phyloP scores from a whole-genome alignment of 2,329 filamentous ascomycete genomes.

The Alternaria ventricosa region DNA sequence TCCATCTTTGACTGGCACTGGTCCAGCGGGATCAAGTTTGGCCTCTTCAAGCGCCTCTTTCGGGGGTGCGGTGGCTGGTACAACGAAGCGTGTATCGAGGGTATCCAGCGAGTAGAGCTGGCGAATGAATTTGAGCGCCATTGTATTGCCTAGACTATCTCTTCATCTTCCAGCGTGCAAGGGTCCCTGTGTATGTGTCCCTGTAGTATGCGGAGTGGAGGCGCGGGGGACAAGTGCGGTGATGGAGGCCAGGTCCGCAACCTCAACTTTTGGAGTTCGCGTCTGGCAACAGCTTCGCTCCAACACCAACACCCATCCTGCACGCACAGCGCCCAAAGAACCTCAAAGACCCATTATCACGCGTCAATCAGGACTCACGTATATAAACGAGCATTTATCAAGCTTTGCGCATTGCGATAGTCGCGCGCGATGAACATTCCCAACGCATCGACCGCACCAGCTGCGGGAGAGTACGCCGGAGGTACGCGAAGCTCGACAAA shows the following conservation, averaged over 20 bases:
- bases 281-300: slow-evolving; percentile 36
- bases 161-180: slow-evolving; percentile 24
- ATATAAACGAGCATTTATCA: background rate
- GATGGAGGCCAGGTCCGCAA: slow-evolving; percentile 21
- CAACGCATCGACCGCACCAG: slow-evolving; percentile 48
- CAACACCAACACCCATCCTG: slow-evolving; percentile 33
- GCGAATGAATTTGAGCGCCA: slow-evolving; percentile 56
- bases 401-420: slow-evolving; percentile 18
- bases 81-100: slow-evolving; percentile 75
- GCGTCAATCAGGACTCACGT: slow-evolving; percentile 30
- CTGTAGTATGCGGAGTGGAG: slow-evolving; percentile 13
- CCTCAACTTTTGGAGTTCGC: slow-evolving; percentile 35
- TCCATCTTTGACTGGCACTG: slow-evolving; percentile 34
- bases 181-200: background rate
- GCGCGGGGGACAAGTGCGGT: slow-evolving; percentile 25
- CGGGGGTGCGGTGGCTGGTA: slow-evolving; percentile 70
- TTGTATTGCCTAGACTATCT: slow-evolving; percentile 30
- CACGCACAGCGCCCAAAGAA: slow-evolving; percentile 14
- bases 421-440: slow-evolving; percentile 44
- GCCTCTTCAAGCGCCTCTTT: slow-evolving; percentile 47
- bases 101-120: slow-evolving; percentile 70
- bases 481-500: slow-evolving; percentile 34
- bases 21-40: slow-evolving; percentile 40
- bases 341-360: slow-evolving; percentile 17
- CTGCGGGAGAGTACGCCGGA: slow-evolving; percentile 55